phyloP scores from a whole-genome alignment of 169 alveolate genomes.

The Theileria annulata region DNA sequence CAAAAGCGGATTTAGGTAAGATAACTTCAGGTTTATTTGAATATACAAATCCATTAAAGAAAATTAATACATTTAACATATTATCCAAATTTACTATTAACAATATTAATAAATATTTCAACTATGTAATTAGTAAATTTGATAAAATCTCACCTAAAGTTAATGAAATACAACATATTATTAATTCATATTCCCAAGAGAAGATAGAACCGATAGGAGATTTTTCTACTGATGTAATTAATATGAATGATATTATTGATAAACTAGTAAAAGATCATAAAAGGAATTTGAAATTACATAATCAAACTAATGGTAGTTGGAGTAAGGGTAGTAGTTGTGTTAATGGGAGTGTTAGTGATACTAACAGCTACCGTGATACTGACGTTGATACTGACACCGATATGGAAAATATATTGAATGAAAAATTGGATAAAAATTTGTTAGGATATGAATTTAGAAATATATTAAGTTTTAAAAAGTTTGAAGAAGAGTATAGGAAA shows the following conservation, averaged over 20 bases:
- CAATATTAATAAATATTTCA: no score
- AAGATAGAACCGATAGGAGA: background rate
- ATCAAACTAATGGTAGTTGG: no score
- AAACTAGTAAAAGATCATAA: background rate
- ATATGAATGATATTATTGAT: conserved; percentile 2
- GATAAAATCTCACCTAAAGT: background rate
- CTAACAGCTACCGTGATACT: no score
- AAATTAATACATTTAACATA: background rate
- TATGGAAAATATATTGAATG: background rate
- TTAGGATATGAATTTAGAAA: conserved; percentile 54
- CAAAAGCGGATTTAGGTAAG: conserved; percentile 33
- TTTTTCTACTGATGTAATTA: background rate
- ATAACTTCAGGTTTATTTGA: conserved; percentile 49
- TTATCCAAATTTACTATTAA: background rate
- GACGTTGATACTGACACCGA: background rate
- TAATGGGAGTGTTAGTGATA: background rate
- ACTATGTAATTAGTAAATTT: no score
- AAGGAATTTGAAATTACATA: background rate
- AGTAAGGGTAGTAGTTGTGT: no score
- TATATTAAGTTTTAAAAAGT: conserved; percentile 39
- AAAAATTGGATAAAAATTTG: conserved; percentile 24
- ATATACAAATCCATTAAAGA: background rate
- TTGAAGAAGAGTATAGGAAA: conserved; percentile 51
- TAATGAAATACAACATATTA: background rate
- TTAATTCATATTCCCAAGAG: background rate